Evolutionary conservation across 352 stramenopile species (phyloP).

Genomic region (Globisporangium paroecandrum): DNA sequence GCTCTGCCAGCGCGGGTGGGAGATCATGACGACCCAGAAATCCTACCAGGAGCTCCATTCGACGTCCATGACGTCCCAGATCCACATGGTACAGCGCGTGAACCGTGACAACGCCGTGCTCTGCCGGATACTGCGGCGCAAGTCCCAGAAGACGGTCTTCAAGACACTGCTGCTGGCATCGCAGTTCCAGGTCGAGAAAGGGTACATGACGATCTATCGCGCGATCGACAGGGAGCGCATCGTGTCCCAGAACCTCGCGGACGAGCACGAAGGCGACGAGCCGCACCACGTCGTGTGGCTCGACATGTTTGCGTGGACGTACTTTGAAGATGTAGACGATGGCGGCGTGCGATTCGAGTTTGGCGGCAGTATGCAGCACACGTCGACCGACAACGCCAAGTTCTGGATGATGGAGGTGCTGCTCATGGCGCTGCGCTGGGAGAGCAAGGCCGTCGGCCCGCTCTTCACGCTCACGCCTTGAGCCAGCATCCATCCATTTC

Average conservation of each 20-base stretch:
- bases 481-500: background rate
- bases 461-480: constrained; percentile 14
- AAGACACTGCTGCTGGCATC: constrained; percentile 38
- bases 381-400: constrained; percentile 14
- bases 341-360: constrained; percentile 19
- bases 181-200: constrained; percentile 30
- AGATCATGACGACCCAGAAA: constrained; percentile 31
- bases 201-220: constrained; percentile 36
- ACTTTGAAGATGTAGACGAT: constrained; percentile 13
- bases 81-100: constrained; percentile 31
- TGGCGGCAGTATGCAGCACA: constrained; percentile 19
- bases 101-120: constrained; percentile 37
- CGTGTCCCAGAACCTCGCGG: constrained; percentile 21
- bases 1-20: constrained; percentile 29
- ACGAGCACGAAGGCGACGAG: constrained; percentile 14
- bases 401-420: constrained; percentile 23
- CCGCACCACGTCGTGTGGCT: constrained; percentile 18
- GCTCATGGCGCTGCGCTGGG: constrained; percentile 19
- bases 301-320: constrained; percentile 25
- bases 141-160: constrained; percentile 22
- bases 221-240: constrained; percentile 23
- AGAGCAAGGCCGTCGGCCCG: constrained; percentile 11
- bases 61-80: constrained; percentile 23
- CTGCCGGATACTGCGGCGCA: constrained; percentile 29
- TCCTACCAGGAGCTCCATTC: constrained; percentile 35